Base-by-base conservation (phyloP, 352 stramenopile species). In the Globisporangium acanthophoron region DNA sequence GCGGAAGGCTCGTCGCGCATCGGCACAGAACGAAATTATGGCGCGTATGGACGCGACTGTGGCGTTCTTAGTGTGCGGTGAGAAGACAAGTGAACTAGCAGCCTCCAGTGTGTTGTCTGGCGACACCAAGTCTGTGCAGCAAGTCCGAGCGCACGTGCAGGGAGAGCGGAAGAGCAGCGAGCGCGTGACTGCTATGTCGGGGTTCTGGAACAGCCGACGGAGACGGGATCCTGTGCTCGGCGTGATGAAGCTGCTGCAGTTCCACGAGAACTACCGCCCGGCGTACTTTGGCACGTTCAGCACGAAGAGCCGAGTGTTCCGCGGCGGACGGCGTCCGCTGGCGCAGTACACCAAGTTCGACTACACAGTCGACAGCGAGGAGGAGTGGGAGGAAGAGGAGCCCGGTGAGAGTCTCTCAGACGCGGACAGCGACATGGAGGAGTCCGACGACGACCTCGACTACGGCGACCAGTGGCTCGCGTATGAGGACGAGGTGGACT, bases 381-480 rank as follows among this genome's bases (percentile, higher is more conserved):
- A 94, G 54, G 86, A 95, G 56, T 95, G 86, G 86, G 86, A 95
- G 59, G 86, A 95, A 59, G 86, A 95, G 52, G 86, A 95, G 43
- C 80, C 85, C 16, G 86, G 86, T 16, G 86, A 95, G 68, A 91
- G 78, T 62, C 58, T 95, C 13, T 94, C 84, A 7, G 79, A 75
- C 27, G 83, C 72, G 18, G 80, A 90, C 24, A 87, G 71, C 53
- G 83, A 93, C 57, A 56, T 69, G 37, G 84, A 90, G 13, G 81
- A 92, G 29, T 88, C 85, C 1, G 80, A 87, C 16, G 82, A 92
- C 5, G 78, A 85, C 56, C 70, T 95, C 49, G 86, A 95, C 52
- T 95, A 95, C 55, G 81, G 75, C 16, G 85, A 95, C 47, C 60
- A 91, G 43, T 95, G 85, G 85, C 67, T 95, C 24, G 85, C 85